Conservation (phyloP, 345 rosid species). For the Melaleuca quinquenervia region DNA sequence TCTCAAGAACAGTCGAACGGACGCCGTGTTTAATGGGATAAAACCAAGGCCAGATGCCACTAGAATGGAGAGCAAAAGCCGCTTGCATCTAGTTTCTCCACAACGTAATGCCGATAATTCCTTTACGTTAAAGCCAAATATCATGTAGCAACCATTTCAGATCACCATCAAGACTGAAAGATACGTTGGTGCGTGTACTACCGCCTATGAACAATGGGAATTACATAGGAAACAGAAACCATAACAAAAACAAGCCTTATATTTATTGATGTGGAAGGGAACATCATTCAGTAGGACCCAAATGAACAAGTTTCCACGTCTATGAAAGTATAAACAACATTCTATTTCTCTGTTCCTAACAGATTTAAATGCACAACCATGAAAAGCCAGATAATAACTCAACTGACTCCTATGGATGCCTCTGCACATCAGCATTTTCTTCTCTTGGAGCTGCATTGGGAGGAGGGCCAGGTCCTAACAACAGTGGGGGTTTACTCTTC, state of each 20-base stretch:
- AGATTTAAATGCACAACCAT: background rate
- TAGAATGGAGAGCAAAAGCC: background rate
- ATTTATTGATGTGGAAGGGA: background rate
- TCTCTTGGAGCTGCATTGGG: slow-evolving; percentile 4
- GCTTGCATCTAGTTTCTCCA: no score
- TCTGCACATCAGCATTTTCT: background rate
- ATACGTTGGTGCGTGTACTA: background rate
- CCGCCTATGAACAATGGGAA: background rate
- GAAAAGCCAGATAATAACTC: background rate
- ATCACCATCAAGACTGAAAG: background rate
- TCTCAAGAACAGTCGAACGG: background rate
- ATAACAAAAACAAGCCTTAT: background rate
- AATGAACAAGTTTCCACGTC: background rate
- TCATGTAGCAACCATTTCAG: no score
- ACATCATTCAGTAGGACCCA: background rate
- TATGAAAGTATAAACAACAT: background rate
- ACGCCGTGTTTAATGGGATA: background rate
- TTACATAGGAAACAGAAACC: background rate
- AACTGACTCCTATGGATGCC: background rate
- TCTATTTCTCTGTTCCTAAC: background rate
- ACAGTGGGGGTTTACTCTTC: slow-evolving; percentile 48
- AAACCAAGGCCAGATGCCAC: background rate
- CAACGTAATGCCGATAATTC: no score
- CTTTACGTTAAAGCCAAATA: no score
- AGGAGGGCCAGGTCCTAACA: slow-evolving; percentile 41